phyloP scores from a whole-genome alignment of 1,284 basidiomycete genomes.

The Boletellus deceptivus region DNA sequence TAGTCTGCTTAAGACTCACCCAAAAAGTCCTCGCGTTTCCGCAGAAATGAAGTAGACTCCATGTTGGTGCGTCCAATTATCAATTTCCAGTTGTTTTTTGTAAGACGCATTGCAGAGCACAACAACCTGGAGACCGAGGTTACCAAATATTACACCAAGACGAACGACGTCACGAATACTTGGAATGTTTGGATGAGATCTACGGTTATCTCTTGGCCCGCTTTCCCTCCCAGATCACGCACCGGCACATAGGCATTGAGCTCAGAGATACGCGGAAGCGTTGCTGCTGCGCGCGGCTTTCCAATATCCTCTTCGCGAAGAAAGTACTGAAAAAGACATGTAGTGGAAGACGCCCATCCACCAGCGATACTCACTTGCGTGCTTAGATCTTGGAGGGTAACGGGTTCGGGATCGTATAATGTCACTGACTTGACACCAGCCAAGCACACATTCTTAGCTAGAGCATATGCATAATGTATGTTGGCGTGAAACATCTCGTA shows the following conservation, averaged over 20 bases:
- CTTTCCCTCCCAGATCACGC: slow-evolving; percentile 66
- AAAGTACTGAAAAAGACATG: slow-evolving; percentile 73
- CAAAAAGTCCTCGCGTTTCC: slow-evolving; percentile 93
- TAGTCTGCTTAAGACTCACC: slow-evolving; percentile 47
- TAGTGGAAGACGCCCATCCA: not conserved
- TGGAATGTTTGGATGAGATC: slow-evolving; percentile 87
- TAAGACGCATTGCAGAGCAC: slow-evolving; percentile 82
- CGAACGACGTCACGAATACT: slow-evolving; percentile 42
- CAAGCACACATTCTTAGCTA: slow-evolving; percentile 94
- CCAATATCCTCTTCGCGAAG: slow-evolving; percentile 87
- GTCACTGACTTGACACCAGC: slow-evolving; percentile 99
- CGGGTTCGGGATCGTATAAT: slow-evolving; percentile 90
- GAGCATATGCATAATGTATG: slow-evolving; percentile 2
- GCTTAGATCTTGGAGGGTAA: slow-evolving; percentile 85
- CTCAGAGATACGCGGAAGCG: slow-evolving; percentile 89
- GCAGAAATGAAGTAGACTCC: slow-evolving; percentile 91
- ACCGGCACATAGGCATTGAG: slow-evolving; percentile 97
- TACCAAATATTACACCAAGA: slow-evolving; percentile 3
- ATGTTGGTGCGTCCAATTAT: slow-evolving; percentile 89
- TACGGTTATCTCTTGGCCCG: slow-evolving; percentile 72
- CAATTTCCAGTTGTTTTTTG: slow-evolving; percentile 89
- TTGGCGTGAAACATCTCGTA: slow-evolving; percentile 11
- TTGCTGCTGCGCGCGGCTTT: slow-evolving; percentile 83
- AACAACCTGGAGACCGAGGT: slow-evolving; percentile 61
- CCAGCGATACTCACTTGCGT: slow-evolving; percentile 66